Conservation (phyloP, 2,329 filamentous ascomycete species). For the Penicillium griseofulvum region DNA sequence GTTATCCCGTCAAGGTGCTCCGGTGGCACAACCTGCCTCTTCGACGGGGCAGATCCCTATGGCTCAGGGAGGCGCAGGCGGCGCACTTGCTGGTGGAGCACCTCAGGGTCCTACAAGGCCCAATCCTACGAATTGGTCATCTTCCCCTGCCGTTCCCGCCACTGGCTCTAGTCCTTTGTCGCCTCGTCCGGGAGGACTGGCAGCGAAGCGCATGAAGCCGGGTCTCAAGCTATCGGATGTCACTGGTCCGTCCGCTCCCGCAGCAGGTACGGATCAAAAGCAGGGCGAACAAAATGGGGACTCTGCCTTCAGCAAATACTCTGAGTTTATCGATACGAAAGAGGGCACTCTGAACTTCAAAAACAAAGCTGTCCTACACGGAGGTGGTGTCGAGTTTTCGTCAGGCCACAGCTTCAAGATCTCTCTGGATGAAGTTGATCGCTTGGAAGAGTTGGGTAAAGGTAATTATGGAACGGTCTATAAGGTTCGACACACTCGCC, state of each 20-base stretch:
- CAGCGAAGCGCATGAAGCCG: constrained; percentile 49
- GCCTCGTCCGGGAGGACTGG: constrained; percentile 47
- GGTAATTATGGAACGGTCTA: constrained; percentile 98
- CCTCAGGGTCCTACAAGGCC: constrained; percentile 28
- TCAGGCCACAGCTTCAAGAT: constrained; percentile 89
- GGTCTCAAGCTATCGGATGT: constrained; percentile 50
- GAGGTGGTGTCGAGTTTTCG: constrained; percentile 86
- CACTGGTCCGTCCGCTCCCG: constrained; percentile 46
- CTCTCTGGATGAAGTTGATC: constrained; percentile 92
- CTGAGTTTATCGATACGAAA: constrained; percentile 85
- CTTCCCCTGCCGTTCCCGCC: constrained; percentile 26
- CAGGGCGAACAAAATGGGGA: constrained; percentile 25
- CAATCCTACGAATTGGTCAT: constrained; percentile 33
- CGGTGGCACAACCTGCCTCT: constrained; percentile 33
- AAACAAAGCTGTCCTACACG: constrained; percentile 85
- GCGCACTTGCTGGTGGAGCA: constrained; percentile 31
- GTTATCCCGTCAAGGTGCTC: constrained; percentile 61
- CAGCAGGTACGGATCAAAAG: constrained; percentile 24
- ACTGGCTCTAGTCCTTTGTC: constrained; percentile 46
- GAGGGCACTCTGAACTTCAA: constrained; percentile 90
- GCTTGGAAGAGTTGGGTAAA: constrained; percentile 88
- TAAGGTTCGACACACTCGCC: constrained; percentile 84
- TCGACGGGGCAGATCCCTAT: constrained; percentile 38
- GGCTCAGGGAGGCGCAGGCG: constrained; percentile 21
- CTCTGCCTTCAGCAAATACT: constrained; percentile 64